These are phyloP conservation scores for Zymoseptoria pseudotritici DNA, from an alignment of 2,329 filamentous ascomycete species.

Conservation along the genomic window DNA sequence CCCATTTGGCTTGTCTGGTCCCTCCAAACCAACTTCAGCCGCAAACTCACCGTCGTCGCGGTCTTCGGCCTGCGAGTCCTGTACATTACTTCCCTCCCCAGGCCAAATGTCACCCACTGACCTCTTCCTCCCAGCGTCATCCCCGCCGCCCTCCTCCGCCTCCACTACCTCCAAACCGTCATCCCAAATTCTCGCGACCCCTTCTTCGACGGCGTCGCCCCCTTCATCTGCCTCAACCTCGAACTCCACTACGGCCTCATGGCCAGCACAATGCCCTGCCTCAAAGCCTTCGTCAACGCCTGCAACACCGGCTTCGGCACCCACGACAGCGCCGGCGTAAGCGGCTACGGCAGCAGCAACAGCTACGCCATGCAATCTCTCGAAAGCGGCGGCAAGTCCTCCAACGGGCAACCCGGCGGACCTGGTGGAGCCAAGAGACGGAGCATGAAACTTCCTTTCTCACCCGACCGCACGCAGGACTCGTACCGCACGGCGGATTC, in stretches of 20 bases:
- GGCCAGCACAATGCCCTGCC: conserved; percentile 17
- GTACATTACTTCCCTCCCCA: background rate
- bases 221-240: conserved; percentile 20
- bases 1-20: conserved; percentile 20
- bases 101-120: background rate
- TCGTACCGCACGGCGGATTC: background rate
- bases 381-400: background rate
- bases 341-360: conserved; percentile 13
- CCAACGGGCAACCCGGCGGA: no score
- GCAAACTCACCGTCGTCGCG: conserved; percentile 15
- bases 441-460: background rate
- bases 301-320: conserved; percentile 22
- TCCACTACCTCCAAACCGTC: conserved; percentile 10
- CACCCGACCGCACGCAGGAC: background rate
- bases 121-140: conserved; percentile 6
- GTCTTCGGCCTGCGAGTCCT: conserved; percentile 18
- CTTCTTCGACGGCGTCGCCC: conserved; percentile 12
- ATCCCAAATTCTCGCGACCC: conserved; percentile 9
- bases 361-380: conserved; percentile 15
- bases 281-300: conserved; percentile 20
- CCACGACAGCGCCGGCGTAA: conserved; percentile 13
- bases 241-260: conserved; percentile 22
- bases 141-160: conserved; percentile 11
- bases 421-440: no score
- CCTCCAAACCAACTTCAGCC: conserved; percentile 12